Base-by-base conservation (phyloP, 176 grass and related monocot genomes). In the Miscanthus lutarioriparius region DNA sequence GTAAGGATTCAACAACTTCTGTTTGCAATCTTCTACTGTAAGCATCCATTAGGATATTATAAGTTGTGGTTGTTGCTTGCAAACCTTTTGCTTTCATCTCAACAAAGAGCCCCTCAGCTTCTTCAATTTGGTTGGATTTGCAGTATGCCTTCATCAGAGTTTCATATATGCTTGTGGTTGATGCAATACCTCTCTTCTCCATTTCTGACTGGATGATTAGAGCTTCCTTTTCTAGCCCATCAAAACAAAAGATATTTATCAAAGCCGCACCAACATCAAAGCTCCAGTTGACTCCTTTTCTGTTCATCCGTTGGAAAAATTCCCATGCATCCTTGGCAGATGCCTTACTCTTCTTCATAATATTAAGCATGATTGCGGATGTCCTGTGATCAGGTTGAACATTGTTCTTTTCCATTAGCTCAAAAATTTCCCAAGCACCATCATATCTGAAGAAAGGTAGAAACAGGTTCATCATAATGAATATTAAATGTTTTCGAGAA, bases 1-100 rank as follows among this genome's bases (percentile, higher is more conserved):
- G 81, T 82, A 97, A 81, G 17, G 54, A 71, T 74, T 95, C 87
- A 72, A 89, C 84, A 85, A 95, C 87, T 66, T 97, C 89, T 64
- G 92, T 91, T 61, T 95, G 92, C 86, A 95, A 91, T 63, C 95
- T 95, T 89, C 84, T 95, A 85, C 92, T 86, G 75, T 97, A 97
- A 80, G 92, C 86, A 87, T 91, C 91, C 90, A 97, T 95, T 70
- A 97, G 89, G 88, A 97, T 88, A 82, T 97, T 95, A 74, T 95
- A 97, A 64, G 90, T 91, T 74, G 33, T 61, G 37, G 53, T 90
- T 67, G 92, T 92, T 72, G 90, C 85, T 64, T 88, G 83, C 67
- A 95, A 49, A 44, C 91, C 85, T 83, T 84, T 97, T 62, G 88
- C 80, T 89, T 82, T 95, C 95, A 95, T 91, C 84, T 95, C 92